Conservation (phyloP, 768 basidiomycete genomes). For the Mycena floridula region DNA sequence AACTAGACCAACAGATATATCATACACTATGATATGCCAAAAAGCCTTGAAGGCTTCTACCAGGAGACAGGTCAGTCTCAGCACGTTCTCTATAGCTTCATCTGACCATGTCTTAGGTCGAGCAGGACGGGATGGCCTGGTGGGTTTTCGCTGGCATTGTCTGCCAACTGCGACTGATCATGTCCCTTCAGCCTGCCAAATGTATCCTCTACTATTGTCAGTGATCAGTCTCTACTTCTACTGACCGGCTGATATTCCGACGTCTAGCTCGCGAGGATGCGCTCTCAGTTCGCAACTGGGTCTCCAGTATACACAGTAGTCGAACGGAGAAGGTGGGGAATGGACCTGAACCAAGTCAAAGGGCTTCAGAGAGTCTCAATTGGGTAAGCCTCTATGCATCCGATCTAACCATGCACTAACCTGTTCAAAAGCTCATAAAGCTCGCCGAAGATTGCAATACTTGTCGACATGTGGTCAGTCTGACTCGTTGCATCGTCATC, state of each 20-base stretch:
- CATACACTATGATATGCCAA: conserved; percentile 78
- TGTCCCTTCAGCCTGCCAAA: conserved; percentile 56
- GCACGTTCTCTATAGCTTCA: conserved; percentile 1
- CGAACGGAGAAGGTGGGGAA: conserved; percentile 33
- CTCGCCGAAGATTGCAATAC: conserved; percentile 52
- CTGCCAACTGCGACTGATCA: neutral
- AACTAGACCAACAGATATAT: conserved; percentile 45
- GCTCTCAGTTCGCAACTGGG: conserved; percentile 44
- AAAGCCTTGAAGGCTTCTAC: conserved; percentile 85
- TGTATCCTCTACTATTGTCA: conserved; percentile 80
- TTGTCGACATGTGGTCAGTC: conserved; percentile 69
- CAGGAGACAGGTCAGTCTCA: conserved; percentile 68
- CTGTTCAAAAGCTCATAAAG: conserved; percentile 24
- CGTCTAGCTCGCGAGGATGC: conserved; percentile 73
- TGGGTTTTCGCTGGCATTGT: conserved; percentile 27
- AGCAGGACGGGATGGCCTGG: conserved; percentile 72
- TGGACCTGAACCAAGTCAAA: conserved; percentile 61
- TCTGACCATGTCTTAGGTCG: conserved; percentile 41
- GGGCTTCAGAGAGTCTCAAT: conserved; percentile 56
- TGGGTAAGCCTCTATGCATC: conserved; percentile 35
- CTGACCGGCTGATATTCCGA: neutral
- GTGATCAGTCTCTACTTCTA: conserved; percentile 11
- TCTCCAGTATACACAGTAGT: conserved; percentile 43
- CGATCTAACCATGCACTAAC: neutral
- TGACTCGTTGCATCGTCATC: neutral